Evolutionary conservation across 2,329 filamentous ascomycete species (phyloP).

Genomic region (Trichophyton schoenleinii): DNA sequence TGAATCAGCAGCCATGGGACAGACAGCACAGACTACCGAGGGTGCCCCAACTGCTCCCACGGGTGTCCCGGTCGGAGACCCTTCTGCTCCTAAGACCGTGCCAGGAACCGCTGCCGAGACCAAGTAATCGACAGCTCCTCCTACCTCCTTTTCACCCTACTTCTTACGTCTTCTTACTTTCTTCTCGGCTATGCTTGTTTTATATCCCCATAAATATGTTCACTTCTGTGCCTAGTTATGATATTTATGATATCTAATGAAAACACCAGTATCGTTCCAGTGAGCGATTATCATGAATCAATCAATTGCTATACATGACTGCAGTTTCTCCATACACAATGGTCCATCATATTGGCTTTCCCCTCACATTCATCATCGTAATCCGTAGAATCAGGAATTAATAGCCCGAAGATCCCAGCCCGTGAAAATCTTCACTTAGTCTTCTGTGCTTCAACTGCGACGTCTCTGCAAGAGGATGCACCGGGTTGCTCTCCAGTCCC

Average conservation of each 20-base stretch:
- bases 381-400: background rate
- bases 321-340: too few species aligned
- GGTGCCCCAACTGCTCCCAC: constrained; percentile 14
- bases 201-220: background rate
- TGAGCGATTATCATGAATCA: background rate
- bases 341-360: too few species aligned
- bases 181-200: background rate
- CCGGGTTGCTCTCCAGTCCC: constrained; percentile 31
- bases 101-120: background rate
- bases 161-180: background rate
- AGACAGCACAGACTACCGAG: constrained; percentile 26
- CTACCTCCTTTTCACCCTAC: background rate
- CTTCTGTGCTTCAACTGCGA: constrained; percentile 22
- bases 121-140: background rate
- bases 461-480: constrained; percentile 25
- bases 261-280: background rate
- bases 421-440: background rate
- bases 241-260: constrained; percentile 2
- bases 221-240: constrained; percentile 5
- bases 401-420: background rate
- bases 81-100: background rate
- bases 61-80: constrained; percentile 2
- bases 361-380: background rate
- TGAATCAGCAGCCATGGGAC: constrained; percentile 25
- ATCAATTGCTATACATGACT: too few species aligned